These are phyloP conservation scores for Oidium heveae DNA, from an alignment of 2,329 filamentous ascomycete species.

Conservation along the genomic window DNA sequence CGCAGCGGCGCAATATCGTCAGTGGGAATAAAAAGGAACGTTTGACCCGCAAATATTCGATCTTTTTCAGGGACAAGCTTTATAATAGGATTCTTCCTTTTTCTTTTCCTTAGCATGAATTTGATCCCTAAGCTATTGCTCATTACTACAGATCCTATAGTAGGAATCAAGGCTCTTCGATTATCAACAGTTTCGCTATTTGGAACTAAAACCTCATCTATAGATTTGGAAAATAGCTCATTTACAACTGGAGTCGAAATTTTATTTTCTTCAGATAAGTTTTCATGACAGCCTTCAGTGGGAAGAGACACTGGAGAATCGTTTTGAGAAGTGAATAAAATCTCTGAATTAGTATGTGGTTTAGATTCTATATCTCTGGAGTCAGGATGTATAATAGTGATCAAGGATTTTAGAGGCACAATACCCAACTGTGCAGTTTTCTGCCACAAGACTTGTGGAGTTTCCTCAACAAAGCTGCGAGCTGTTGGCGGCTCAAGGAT, in stretches of 20 bases:
- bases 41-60: neutral
- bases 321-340: neutral
- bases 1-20: neutral
- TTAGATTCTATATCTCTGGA: neutral
- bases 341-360: neutral
- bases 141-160: constrained; percentile 7
- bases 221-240: neutral
- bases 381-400: neutral
- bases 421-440: neutral
- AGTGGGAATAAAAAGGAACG: neutral
- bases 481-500: neutral
- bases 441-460: neutral
- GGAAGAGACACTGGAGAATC: neutral
- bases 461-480: neutral
- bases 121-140: constrained; percentile 10
- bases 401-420: too few species aligned
- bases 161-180: constrained; percentile 7
- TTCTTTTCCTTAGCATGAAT: constrained; percentile 8
- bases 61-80: neutral
- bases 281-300: neutral
- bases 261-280: neutral
- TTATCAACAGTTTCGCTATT: neutral
- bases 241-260: neutral
- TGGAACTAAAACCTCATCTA: neutral
- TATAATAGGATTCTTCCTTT: constrained; percentile 17